phyloP scores from a whole-genome alignment of 1,284 basidiomycete species.

The Lignosus rhinocerotis region DNA sequence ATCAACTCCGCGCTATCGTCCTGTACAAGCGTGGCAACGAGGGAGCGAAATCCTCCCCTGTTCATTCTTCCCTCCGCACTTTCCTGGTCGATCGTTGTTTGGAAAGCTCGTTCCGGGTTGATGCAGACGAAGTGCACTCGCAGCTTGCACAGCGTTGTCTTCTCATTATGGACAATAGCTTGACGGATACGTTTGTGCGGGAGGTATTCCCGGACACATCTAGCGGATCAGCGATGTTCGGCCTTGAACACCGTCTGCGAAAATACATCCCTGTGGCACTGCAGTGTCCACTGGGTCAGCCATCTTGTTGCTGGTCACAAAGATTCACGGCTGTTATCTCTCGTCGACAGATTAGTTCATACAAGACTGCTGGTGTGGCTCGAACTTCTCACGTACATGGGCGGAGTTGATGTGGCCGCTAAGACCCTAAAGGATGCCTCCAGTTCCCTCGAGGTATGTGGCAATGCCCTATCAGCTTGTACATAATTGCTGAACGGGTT shows the following conservation, averaged over 20 bases:
- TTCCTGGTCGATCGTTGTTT: neutral
- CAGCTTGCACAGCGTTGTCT: neutral
- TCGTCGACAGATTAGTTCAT: neutral
- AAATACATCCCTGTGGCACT: conserved; percentile 6
- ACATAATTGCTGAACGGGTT: neutral
- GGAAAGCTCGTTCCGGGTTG: neutral
- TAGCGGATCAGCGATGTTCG: neutral
- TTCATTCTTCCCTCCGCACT: neutral
- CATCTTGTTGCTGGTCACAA: neutral
- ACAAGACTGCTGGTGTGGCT: neutral
- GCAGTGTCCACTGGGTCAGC: conserved; percentile 13
- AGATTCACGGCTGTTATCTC: no score
- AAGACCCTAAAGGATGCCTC: neutral
- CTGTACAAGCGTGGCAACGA: neutral
- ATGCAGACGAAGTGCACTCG: neutral
- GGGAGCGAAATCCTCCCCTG: neutral
- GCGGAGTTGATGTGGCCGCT: neutral
- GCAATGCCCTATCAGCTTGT: neutral
- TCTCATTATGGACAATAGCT: neutral
- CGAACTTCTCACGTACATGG: neutral
- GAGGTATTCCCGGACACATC: neutral
- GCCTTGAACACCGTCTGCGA: neutral
- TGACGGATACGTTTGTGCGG: neutral
- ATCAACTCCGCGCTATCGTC: neutral
- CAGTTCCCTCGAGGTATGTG: neutral